Percentiles rank a stretch among this genome's conserved stretches.
Evolutionary conservation across 106 monocot genomes (phyloP).

Genomic region (Dendrobium officinale): DNA sequence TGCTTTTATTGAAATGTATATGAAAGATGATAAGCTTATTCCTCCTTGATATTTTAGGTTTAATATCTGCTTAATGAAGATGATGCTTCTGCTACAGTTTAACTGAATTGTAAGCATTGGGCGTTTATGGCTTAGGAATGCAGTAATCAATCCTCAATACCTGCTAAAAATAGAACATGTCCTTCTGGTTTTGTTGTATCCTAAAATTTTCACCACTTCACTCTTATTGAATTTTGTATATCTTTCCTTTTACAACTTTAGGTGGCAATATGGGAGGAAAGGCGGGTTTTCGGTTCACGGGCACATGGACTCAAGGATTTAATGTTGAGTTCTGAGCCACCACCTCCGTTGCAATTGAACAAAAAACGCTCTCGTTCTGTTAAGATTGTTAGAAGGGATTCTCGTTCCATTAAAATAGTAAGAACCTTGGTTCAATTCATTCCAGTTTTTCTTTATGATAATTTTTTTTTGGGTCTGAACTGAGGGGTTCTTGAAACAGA

Average conservation of each 20-base stretch:
- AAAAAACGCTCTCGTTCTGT: conserved; percentile 78
- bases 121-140: not conserved
- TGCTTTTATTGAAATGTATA: not conserved
- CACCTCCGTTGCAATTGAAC: conserved; percentile 67
- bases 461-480: not conserved
- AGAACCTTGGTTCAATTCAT: conserved; percentile 14
- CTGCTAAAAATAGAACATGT: not conserved
- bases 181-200: not conserved
- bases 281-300: conserved; percentile 90
- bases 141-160: not conserved
- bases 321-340: conserved; percentile 75
- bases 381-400: conserved; percentile 77
- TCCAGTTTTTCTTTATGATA: not conserved
- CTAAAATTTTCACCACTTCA: not conserved
- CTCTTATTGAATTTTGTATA: not conserved
- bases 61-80: not conserved
- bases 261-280: conserved; percentile 96
- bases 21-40: not conserved
- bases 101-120: not conserved
- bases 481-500: conserved; percentile 31
- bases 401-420: conserved; percentile 81
- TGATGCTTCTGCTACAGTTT: not conserved
- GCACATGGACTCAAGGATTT: conserved; percentile 67
- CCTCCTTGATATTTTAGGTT: not conserved
- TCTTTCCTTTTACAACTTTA: conserved; percentile 13